Conservation (phyloP, 768 basidiomycete species). For the Pulveroboletus sp. region DNA sequence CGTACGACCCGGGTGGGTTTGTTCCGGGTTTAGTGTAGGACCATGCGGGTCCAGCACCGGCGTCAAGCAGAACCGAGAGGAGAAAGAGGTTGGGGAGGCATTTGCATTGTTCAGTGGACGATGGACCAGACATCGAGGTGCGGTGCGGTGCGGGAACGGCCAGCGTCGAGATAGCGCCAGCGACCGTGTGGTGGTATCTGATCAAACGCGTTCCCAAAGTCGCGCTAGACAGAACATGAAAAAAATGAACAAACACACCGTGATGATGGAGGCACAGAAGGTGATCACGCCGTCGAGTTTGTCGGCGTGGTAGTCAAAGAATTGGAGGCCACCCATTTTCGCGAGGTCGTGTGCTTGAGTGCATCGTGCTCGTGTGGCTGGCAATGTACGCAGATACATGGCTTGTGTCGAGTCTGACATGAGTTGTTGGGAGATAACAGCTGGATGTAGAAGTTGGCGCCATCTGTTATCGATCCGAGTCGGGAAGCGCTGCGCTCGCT, state of each 20-base stretch:
- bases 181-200: slow-evolving; percentile 87
- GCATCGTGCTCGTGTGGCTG: slow-evolving; percentile 89
- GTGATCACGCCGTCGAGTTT: slow-evolving; percentile 65
- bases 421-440: too few species aligned
- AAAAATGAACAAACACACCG: slow-evolving; percentile 42
- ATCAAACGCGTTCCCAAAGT: slow-evolving; percentile 70
- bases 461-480: too few species aligned
- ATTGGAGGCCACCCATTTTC: slow-evolving; percentile 68
- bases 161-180: slow-evolving; percentile 85
- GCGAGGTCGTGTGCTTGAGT: slow-evolving; percentile 75
- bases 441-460: too few species aligned
- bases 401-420: too few species aligned
- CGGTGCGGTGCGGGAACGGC: slow-evolving; percentile 58
- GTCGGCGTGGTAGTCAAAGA: slow-evolving; percentile 83
- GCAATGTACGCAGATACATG: slow-evolving; percentile 77
- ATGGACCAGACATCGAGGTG: slow-evolving; percentile 57
- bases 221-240: slow-evolving; percentile 48
- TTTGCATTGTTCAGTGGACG: slow-evolving; percentile 57
- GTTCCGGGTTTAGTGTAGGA: slow-evolving; percentile 61
- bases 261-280: slow-evolving; percentile 76
- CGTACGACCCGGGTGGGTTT: slow-evolving; percentile 50
- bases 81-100: slow-evolving; percentile 86
- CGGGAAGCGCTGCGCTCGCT: too few species aligned
- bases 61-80: slow-evolving; percentile 91
- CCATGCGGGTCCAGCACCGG: slow-evolving; percentile 88